Evolutionary conservation across 768 basidiomycete genomes (phyloP).

Genomic region (Cystofilobasidium ferigula): DNA sequence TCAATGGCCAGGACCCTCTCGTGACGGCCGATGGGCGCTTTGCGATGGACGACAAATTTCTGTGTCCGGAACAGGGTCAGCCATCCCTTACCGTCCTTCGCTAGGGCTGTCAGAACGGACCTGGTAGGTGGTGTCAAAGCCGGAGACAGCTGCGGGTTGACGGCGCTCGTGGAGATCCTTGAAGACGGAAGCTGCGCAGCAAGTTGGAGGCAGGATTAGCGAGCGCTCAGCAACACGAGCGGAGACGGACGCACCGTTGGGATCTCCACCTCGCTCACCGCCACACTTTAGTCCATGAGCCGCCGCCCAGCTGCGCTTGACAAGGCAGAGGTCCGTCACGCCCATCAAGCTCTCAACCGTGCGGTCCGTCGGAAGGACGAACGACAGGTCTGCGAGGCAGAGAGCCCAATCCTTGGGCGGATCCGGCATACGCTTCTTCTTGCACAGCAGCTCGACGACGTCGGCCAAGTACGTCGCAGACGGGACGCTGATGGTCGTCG

Average conservation of each 20-base stretch:
- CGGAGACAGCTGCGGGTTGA: slow-evolving; percentile 48
- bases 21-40: slow-evolving; percentile 83
- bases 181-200: slow-evolving; percentile 66
- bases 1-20: slow-evolving; percentile 88
- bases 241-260: slow-evolving; percentile 54
- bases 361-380: slow-evolving; percentile 77
- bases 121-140: slow-evolving; percentile 83
- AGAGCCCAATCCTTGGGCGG: slow-evolving; percentile 55
- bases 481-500: slow-evolving; percentile 70
- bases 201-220: background rate
- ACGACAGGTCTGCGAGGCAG: slow-evolving; percentile 37
- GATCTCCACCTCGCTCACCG: slow-evolving; percentile 63
- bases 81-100: too few species aligned
- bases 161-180: slow-evolving; percentile 68
- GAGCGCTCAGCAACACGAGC: background rate
- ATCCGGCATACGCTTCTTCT: slow-evolving; percentile 35
- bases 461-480: slow-evolving; percentile 68
- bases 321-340: slow-evolving; percentile 66
- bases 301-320: slow-evolving; percentile 64
- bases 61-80: slow-evolving; percentile 33
- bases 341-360: slow-evolving; percentile 94
- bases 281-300: slow-evolving; percentile 49
- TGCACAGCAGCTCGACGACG: slow-evolving; percentile 67
- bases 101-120: slow-evolving; percentile 38
- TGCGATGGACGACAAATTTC: slow-evolving; percentile 87